Evolutionary conservation across 768 basidiomycete genomes (phyloP).

Genomic region (Fomitopsis serialis): DNA sequence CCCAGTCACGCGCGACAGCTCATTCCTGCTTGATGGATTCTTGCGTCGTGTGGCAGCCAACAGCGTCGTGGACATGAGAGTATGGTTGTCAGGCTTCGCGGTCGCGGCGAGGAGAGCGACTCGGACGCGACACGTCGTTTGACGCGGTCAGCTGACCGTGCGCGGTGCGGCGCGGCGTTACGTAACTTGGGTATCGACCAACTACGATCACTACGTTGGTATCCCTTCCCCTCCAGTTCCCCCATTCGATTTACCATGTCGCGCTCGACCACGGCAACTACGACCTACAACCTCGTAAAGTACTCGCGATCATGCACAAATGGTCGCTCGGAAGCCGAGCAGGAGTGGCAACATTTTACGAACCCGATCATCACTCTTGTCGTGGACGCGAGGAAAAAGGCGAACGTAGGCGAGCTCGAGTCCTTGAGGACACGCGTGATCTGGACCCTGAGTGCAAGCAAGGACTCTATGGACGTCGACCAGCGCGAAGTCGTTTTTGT

Average conservation of each 20-base stretch:
- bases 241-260: conserved; percentile 26
- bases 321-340: conserved; percentile 17
- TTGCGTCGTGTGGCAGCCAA: too few relatives aligned
- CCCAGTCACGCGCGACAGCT: too few relatives aligned
- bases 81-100: too few relatives aligned
- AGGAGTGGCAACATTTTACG: conserved; percentile 76
- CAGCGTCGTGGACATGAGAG: too few relatives aligned
- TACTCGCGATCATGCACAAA: conserved; percentile 63
- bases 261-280: conserved; percentile 54
- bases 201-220: too few relatives aligned
- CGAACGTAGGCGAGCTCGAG: conserved; percentile 41
- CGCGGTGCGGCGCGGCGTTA: too few relatives aligned
- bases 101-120: neutral
- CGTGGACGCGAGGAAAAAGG: conserved; percentile 53
- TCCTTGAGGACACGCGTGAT: conserved; percentile 61
- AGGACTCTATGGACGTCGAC: conserved; percentile 32
- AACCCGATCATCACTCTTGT: conserved; percentile 62
- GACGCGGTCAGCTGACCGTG: neutral
- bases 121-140: neutral
- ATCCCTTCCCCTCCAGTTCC: too few relatives aligned
- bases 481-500: conserved; percentile 64
- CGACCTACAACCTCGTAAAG: conserved; percentile 52
- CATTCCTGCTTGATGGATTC: too few relatives aligned
- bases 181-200: too few relatives aligned
- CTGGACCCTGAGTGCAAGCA: conserved; percentile 48